phyloP scores from a whole-genome alignment of 106 monocot genomes.

The Posidonia australis region DNA sequence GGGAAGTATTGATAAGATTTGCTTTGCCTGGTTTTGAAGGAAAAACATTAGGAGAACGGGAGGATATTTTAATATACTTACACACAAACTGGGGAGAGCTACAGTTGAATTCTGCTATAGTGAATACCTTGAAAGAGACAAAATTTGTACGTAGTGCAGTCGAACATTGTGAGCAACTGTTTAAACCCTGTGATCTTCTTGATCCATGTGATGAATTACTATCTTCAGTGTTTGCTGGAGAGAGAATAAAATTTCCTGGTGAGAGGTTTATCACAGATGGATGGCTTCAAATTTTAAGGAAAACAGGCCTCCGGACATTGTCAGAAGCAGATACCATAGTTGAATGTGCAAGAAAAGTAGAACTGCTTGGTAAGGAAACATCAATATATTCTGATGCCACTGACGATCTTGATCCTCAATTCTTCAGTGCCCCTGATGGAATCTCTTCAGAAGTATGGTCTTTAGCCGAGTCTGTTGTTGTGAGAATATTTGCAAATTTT shows the following conservation, averaged over 20 bases:
- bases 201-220: slow-evolving; percentile 82
- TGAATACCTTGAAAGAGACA: slow-evolving; percentile 59
- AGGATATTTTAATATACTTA: slow-evolving; percentile 62
- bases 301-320: slow-evolving; percentile 63
- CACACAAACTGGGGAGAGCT: slow-evolving; percentile 77
- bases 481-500: slow-evolving; percentile 62
- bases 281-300: slow-evolving; percentile 79
- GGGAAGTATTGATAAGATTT: slow-evolving; percentile 73
- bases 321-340: slow-evolving; percentile 59
- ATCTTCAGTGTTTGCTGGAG: slow-evolving; percentile 69
- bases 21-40: slow-evolving; percentile 78
- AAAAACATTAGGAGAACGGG: slow-evolving; percentile 61
- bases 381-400: slow-evolving; percentile 16
- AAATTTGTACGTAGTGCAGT: slow-evolving; percentile 67
- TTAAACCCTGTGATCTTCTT: slow-evolving; percentile 75
- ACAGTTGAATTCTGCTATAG: slow-evolving; percentile 41
- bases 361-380: slow-evolving; percentile 52
- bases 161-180: slow-evolving; percentile 41
- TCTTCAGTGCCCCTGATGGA: slow-evolving; percentile 26
- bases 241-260: slow-evolving; percentile 66
- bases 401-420: slow-evolving; percentile 51
- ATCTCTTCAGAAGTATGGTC: slow-evolving; percentile 61
- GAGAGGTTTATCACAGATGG: slow-evolving; percentile 66
- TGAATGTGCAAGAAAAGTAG: slow-evolving; percentile 85
- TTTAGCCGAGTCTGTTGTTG: slow-evolving; percentile 73